Evolutionary conservation across 768 basidiomycete species (phyloP).

Genomic region (Agrocybe praecox): DNA sequence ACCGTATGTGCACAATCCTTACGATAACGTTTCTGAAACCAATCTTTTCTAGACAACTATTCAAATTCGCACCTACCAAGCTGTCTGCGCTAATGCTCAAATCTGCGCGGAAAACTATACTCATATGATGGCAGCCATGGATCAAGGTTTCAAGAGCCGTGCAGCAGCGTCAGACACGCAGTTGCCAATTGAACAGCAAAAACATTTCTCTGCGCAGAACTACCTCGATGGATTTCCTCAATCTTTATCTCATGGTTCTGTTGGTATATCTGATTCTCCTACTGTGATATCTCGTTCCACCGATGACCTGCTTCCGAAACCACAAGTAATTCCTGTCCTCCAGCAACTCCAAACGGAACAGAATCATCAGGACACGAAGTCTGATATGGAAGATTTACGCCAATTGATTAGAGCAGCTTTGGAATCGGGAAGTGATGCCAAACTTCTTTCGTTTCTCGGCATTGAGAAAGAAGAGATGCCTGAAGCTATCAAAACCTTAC

Average conservation of each 20-base stretch:
- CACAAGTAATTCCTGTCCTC: constrained; percentile 24
- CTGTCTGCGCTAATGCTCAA: constrained; percentile 21
- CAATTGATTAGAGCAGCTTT: constrained; percentile 56
- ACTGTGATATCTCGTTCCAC: constrained; percentile 16
- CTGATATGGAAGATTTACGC: constrained; percentile 57
- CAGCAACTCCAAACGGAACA: constrained; percentile 25
- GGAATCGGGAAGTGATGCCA: constrained; percentile 53
- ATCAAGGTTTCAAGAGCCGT: constrained; percentile 8
- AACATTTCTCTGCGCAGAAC: constrained; percentile 20
- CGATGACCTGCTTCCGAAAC: constrained; percentile 13
- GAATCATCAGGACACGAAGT: constrained; percentile 40
- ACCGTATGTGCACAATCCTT: constrained; percentile 11
- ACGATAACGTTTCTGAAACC: neutral
- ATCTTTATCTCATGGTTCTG: constrained; percentile 10
- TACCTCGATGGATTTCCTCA: constrained; percentile 17
- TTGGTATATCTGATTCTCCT: constrained; percentile 14
- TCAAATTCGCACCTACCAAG: constrained; percentile 28
- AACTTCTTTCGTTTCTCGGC: constrained; percentile 59
- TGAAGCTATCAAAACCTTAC: constrained; percentile 76
- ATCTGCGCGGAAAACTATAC: constrained; percentile 16
- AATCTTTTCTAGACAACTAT: constrained; percentile 13
- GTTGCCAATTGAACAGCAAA: constrained; percentile 2
- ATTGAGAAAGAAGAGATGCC: constrained; percentile 67
- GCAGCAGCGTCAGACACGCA: neutral
- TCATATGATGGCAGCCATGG: constrained; percentile 13